Evolutionary conservation across 2,329 filamentous ascomycete species (phyloP).

Genomic region (Amphichorda felina): DNA sequence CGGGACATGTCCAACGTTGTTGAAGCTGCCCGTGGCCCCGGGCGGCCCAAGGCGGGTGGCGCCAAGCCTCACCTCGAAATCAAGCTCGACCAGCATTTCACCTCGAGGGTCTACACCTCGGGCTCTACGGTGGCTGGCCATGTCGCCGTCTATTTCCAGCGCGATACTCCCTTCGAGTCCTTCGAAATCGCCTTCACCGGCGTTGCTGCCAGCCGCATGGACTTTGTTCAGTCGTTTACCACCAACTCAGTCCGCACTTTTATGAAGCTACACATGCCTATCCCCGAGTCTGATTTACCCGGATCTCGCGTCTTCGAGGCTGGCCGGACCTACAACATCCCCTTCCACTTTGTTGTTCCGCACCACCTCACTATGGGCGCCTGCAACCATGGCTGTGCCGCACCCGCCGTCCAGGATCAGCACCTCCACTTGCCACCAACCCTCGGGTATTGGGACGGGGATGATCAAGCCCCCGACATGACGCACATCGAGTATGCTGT

Average conservation of each 20-base stretch:
- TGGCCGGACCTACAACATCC: constrained; percentile 35
- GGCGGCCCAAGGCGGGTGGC: not conserved
- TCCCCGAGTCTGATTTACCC: constrained; percentile 33
- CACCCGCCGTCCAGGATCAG: constrained; percentile 33
- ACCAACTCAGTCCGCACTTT: constrained; percentile 38
- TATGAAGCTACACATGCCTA: constrained; percentile 43
- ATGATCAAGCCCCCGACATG: constrained; percentile 45
- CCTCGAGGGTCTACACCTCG: constrained; percentile 42
- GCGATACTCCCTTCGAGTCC: constrained; percentile 35
- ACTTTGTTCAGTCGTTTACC: constrained; percentile 35
- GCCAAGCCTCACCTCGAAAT: constrained; percentile 30
- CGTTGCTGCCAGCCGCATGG: constrained; percentile 34
- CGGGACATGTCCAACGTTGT: constrained; percentile 2
- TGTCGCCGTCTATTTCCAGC: constrained; percentile 30
- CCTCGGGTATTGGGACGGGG: constrained; percentile 37
- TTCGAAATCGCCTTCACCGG: constrained; percentile 43
- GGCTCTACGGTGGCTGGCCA: constrained; percentile 37
- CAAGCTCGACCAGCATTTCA: constrained; percentile 39
- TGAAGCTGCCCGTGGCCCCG: constrained; percentile 2
- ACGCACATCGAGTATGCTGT: constrained; percentile 39
- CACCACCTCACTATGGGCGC: constrained; percentile 42
- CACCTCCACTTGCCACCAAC: constrained; percentile 43
- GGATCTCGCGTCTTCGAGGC: constrained; percentile 32
- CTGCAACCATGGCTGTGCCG: constrained; percentile 36
- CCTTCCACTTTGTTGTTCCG: constrained; percentile 50